Base-by-base conservation (phyloP, 345 rosid genomes). In the Noccaea bulbosa region DNA sequence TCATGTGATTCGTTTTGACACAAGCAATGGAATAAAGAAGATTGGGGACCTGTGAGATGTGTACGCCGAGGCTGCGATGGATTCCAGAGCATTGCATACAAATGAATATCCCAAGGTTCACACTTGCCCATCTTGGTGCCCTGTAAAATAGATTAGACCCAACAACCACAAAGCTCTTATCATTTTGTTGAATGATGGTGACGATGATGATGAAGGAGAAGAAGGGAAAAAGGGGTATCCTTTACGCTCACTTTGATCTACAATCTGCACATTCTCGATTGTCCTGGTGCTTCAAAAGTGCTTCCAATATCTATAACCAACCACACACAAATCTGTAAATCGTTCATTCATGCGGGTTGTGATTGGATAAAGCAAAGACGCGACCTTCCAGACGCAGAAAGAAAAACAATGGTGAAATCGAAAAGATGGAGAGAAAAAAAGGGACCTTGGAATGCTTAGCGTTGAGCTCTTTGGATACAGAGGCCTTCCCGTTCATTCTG, bases 181-280 rank as follows among this genome's bases (percentile, higher is more conserved):
- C 35, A 51, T 75, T 8, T 43, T 35, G 40, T 40, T 7, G 15
- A 53, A 61, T 11, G 62, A 58, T 17, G 53, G 37, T 12, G 22
- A n/a, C n/a, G n/a, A n/a, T n/a, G n/a, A n/a, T n/a, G n/a, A 50
- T 5, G 56, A 52, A 7, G 14, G 49, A 37, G 37, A 38, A 49
- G 52, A 11, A 63, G 16, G 55, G 30, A 27, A 41, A 3, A 17
- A 3, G 51, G 34, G 49, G 0, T 34, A 53, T 52, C 22, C 2
- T 20, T 20, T 34, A 49, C 55, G 53, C 92, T 64, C 88, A 94
- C 99, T 81, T 89, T 87, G 79, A 79, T 89, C 85, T 85, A 85
- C 99, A 94, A 80, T 94, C 99, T 40, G 99, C 99, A 75, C 99
- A 94, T 74, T 94, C 97, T 81, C 86, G 71, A 78, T 89, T 94